phyloP scores from a whole-genome alignment of 2,329 filamentous ascomycete species.

The Penicillium sp. region DNA sequence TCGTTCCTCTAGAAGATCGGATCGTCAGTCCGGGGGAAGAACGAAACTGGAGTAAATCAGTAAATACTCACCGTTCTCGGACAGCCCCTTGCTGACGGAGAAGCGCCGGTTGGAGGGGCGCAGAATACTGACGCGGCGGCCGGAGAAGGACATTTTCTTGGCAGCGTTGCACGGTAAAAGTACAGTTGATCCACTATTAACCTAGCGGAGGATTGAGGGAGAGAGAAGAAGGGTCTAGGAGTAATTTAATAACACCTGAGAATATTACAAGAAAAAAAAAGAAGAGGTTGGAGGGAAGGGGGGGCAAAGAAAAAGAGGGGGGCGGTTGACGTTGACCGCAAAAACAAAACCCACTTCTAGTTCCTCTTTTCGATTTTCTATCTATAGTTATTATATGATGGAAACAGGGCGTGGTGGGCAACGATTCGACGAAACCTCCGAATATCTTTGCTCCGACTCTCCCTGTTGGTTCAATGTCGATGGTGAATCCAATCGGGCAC shows the following conservation, averaged over 20 bases:
- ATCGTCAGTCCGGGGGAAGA: constrained; percentile 8
- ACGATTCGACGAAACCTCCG: constrained; percentile 31
- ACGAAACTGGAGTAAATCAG: neutral
- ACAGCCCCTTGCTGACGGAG: constrained; percentile 50
- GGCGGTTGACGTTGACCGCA: constrained; percentile 4
- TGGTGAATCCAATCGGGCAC: neutral
- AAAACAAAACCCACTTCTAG: neutral
- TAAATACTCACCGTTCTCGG: constrained; percentile 47
- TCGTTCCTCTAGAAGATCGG: constrained; percentile 65
- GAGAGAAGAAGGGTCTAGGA: neutral
- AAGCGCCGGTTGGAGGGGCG: constrained; percentile 45
- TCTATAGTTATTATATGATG: constrained; percentile 7
- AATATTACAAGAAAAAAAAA: neutral
- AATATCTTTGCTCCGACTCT: neutral
- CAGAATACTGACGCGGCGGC: constrained; percentile 50
- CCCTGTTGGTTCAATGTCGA: too few species aligned
- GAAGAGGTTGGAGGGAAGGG: neutral
- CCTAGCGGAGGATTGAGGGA: neutral
- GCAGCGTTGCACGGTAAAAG: neutral
- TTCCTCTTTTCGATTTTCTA: too few species aligned
- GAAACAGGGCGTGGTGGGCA: constrained; percentile 4
- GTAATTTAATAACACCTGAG: neutral
- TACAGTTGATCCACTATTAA: neutral
- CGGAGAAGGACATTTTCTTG: constrained; percentile 52
- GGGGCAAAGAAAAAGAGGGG: constrained; percentile 2